Evolutionary conservation across 192 early-diverging fungal genomes (phyloP), one percentile per base, ranked within the genome.

Genomic region (Coemansia sp.): DNA sequence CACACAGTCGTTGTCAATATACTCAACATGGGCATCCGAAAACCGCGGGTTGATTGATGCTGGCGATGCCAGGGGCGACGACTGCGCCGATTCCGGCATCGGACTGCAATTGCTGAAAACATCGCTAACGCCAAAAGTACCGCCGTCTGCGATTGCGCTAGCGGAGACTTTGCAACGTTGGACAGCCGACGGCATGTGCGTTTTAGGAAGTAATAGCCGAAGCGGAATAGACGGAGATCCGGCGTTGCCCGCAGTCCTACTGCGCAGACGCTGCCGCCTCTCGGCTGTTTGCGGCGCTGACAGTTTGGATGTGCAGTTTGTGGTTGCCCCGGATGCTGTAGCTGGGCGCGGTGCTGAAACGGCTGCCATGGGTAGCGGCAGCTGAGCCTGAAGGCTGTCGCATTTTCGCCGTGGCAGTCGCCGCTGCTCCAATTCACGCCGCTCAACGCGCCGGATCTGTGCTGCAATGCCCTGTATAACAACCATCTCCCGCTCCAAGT

Each of bases 1-100:
- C 25, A 83, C 72, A 41, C 80, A 83, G 60, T 83, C 80, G 22
- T 48, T 59, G 38, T 72, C 80, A 50, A 83, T 62, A 46, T 77
- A 83, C 64, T 77, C 75, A 42, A 83, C 63, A 43, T 75, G 80
- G 7, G 76, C 80, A 19, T 77, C 75, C 17, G 75, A 77, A 46
- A 83, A 83, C 42, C 75, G 64, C 38, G 74, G 61, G 44, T 70
- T 68, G 14, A 68, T 71, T 25, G 61, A 64, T 38, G 39, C 57
- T 14, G 51, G 64, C 19, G 51, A 55, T 37, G 57, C 57, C 39
- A 41, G 14, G 13, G 57, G 57, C 11, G 51, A 54, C 4, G 51
- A 9, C 20, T 8, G n/a, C 9, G 51, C 12, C n/a, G 43, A 45
- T 45, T 25, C 25, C 1, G 25, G 25, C 25, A 25, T 25, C 25